Evolutionary conservation across 495 filamentous ascomycete species (phyloP), one percentile per base, ranked within the genome.

Genomic region (Viridothelium virens): DNA sequence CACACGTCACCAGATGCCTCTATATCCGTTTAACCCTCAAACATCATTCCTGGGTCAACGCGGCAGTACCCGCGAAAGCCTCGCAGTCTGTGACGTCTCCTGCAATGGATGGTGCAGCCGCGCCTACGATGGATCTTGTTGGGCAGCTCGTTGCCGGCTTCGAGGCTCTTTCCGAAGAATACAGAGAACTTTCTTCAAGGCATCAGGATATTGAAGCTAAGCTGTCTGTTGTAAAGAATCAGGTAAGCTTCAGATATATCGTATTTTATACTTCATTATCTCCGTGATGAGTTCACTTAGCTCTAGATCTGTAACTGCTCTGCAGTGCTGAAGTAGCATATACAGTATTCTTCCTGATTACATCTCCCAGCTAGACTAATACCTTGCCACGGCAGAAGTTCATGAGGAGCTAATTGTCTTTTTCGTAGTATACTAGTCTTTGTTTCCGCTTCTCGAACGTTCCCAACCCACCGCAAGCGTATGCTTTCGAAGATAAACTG

Each of bases 231-330:
- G 71, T 74, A 9, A 74, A 74, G 61, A 70, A 77, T 56, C 76
- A 77, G 71, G 77, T 78, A 73, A 59, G 74, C 56, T 2, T 44
- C 38, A 34, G 63, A 1, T 59, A 6, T 4, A 7, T 36, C 53
- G 7, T 59, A 10, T 36, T 7, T 34, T 59, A 37, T 68, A 16
- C 53, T 34, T 36, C 3, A 38, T 66, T 12, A 7, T 34, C 65
- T 69, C 62, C 56, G 84, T 86, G 87, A 87, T 85, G 82, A 84
- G 70, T 75, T 62, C 72, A 65, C 70, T 86, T 88, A 88, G 85
- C 85, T 88, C 85, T 88, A 88, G 85, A 89, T 84, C 86, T 84
- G 79, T 76, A 88, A 84, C 78, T 82, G 78, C 77, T 74, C 72
- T 67, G 70, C 74, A 74, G 77, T 78, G 74, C 75, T 78, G 84